Conservation (phyloP, 257 asterid species). For the Primulina eburnea region DNA sequence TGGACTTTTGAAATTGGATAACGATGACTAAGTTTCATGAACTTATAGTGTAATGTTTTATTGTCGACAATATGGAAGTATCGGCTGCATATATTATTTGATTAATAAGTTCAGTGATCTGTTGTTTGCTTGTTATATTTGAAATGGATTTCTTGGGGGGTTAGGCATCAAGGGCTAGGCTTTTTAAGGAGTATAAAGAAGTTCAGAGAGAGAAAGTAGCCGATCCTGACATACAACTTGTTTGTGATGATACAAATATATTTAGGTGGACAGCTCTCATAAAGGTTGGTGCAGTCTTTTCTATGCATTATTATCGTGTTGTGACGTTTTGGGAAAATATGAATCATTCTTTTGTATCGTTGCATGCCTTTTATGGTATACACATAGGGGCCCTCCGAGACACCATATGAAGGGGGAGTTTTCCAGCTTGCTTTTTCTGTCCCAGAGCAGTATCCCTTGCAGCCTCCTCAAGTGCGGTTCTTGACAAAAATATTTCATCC, state of each 20-base stretch:
- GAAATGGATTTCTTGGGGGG: neutral
- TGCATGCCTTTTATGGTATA: slow-evolving; percentile 26
- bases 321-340: neutral
- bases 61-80: neutral
- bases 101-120: neutral
- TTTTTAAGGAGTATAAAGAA: slow-evolving; percentile 94
- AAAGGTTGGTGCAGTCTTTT: slow-evolving; percentile 41
- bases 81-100: neutral
- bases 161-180: slow-evolving; percentile 96
- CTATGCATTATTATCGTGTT: slow-evolving; percentile 2
- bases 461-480: slow-evolving; percentile 98
- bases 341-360: slow-evolving; percentile 1
- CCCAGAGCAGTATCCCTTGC: slow-evolving; percentile 98
- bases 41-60: neutral
- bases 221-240: slow-evolving; percentile 95
- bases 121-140: neutral
- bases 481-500: slow-evolving; percentile 98
- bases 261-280: slow-evolving; percentile 98
- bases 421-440: slow-evolving; percentile 97
- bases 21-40: neutral
- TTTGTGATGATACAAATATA: slow-evolving; percentile 89
- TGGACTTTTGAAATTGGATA: neutral
- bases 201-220: slow-evolving; percentile 90
- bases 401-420: slow-evolving; percentile 96
- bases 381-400: slow-evolving; percentile 89